These are phyloP conservation scores for Candida labiduridarum DNA, from an alignment of 1,139 yeast species.

Conservation along the genomic window DNA sequence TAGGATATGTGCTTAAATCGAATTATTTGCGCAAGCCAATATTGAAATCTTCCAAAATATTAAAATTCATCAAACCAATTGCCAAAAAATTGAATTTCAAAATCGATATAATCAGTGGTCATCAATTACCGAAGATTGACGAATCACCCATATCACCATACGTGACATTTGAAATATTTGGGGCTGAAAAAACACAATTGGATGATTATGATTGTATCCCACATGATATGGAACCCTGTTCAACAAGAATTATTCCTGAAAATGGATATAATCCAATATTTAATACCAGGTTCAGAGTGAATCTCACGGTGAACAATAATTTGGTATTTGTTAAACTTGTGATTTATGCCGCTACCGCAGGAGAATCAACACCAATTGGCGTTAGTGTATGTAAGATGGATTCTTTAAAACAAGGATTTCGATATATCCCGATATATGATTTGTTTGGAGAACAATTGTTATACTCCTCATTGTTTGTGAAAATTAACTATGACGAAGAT, in stretches of 20 bases:
- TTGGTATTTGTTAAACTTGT: conserved; percentile 39
- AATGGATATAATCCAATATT: conserved; percentile 90
- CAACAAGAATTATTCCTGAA: conserved; percentile 43
- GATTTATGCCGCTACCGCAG: conserved; percentile 22
- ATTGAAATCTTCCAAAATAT: conserved; percentile 17
- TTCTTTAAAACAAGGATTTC: conserved; percentile 70
- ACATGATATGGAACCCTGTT: neutral
- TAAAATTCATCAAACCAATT: conserved; percentile 49
- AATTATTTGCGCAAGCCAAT: conserved; percentile 37
- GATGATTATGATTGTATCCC: conserved; percentile 9
- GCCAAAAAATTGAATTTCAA: conserved; percentile 43
- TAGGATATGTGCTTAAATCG: conserved; percentile 84
- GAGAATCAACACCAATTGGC: conserved; percentile 52
- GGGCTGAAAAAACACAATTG: conserved; percentile 35
- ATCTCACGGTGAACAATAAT: conserved; percentile 30
- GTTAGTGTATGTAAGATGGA: conserved; percentile 54
- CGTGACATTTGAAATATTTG: conserved; percentile 58
- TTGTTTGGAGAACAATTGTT: conserved; percentile 78
- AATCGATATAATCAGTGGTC: too few species aligned
- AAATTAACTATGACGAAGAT: conserved; percentile 32
- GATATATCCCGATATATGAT: conserved; percentile 79
- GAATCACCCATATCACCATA: conserved; percentile 38
- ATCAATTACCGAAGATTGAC: conserved; percentile 40
- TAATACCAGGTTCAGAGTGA: conserved; percentile 57
- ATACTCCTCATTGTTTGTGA: conserved; percentile 74